Percentiles rank a stretch among this genome's conserved stretches.
Evolutionary conservation across 805 yeast genomes (phyloP).

Genomic region (Ogataea neopini): DNA sequence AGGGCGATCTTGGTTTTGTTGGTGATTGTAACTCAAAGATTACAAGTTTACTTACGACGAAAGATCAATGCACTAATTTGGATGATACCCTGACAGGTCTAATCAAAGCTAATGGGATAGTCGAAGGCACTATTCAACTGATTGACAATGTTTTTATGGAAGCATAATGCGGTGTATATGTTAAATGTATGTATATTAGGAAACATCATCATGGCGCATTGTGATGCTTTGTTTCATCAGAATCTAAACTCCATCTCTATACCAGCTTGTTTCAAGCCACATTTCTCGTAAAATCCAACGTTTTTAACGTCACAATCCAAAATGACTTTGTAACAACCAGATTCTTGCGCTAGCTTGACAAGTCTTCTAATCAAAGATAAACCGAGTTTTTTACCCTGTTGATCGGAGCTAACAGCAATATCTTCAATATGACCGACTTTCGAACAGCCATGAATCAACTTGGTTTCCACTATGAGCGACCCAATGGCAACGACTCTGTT

Average conservation of each 20-base stretch:
- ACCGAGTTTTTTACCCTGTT: slow-evolving; percentile 88
- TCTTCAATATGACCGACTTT: slow-evolving; percentile 94
- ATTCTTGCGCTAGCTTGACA: slow-evolving; percentile 54
- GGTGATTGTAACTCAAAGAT: slow-evolving; percentile 24
- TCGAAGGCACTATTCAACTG: slow-evolving; percentile 16
- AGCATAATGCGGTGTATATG: background rate
- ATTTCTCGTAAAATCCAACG: slow-evolving; percentile 83
- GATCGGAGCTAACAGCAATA: slow-evolving; percentile 70
- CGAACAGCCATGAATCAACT: slow-evolving; percentile 82
- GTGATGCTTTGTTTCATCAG: slow-evolving; percentile 11
- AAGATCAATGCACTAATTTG: slow-evolving; percentile 11
- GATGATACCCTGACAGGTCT: slow-evolving; percentile 21
- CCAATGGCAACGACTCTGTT: slow-evolving; percentile 80
- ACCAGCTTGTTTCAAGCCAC: slow-evolving; percentile 71
- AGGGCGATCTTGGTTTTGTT: slow-evolving; percentile 10
- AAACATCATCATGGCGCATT: background rate
- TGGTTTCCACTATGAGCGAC: slow-evolving; percentile 73
- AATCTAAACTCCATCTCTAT: slow-evolving; percentile 65
- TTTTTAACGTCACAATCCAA: slow-evolving; percentile 86
- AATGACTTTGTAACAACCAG: slow-evolving; percentile 85
- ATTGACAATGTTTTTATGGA: slow-evolving; percentile 14
- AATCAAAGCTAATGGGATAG: slow-evolving; percentile 21
- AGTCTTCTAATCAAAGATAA: slow-evolving; percentile 61
- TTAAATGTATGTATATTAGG: background rate
- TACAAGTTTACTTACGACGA: slow-evolving; percentile 8